Conservation (phyloP, 2,329 filamentous ascomycete genomes). For the Verticillium dahliae region DNA sequence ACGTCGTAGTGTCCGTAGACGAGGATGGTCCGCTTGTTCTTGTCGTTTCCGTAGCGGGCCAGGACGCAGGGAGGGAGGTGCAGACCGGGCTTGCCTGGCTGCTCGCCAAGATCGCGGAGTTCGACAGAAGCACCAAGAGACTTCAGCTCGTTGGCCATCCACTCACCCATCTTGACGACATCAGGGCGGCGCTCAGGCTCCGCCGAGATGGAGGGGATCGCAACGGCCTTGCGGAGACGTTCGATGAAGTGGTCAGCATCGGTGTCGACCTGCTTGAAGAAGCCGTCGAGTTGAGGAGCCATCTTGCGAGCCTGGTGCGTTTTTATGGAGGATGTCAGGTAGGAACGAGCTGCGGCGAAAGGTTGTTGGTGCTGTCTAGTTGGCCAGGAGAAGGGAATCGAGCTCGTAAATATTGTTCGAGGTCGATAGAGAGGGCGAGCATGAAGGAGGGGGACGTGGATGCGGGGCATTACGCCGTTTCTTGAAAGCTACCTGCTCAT, state of each 20-base stretch:
- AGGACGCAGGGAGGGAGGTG: slow-evolving; percentile 90
- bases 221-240: slow-evolving; percentile 83
- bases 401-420: slow-evolving; percentile 4
- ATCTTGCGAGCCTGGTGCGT: slow-evolving; percentile 65
- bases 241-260: slow-evolving; percentile 80
- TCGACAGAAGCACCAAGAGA: slow-evolving; percentile 81
- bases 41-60: slow-evolving; percentile 85
- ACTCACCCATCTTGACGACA: slow-evolving; percentile 95
- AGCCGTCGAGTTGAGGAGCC: slow-evolving; percentile 84
- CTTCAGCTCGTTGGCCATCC: slow-evolving; percentile 76
- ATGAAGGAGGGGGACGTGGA: slow-evolving; percentile 25
- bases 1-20: slow-evolving; percentile 99
- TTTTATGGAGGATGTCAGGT: slow-evolving; percentile 47
- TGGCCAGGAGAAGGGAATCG: slow-evolving; percentile 7
- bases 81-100: slow-evolving; percentile 84
- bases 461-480: slow-evolving; percentile 38
- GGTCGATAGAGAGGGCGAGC: slow-evolving; percentile 3
- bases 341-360: slow-evolving; percentile 25
- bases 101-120: slow-evolving; percentile 80
- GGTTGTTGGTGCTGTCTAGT: slow-evolving; percentile 5
- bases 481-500: slow-evolving; percentile 3
- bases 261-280: slow-evolving; percentile 86
- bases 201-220: slow-evolving; percentile 91
- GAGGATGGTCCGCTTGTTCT: slow-evolving; percentile 88
- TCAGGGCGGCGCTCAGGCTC: slow-evolving; percentile 84